Conservation (phyloP, 371 early-diverging fungal genomes). For the Rhizopus arrhizus region DNA sequence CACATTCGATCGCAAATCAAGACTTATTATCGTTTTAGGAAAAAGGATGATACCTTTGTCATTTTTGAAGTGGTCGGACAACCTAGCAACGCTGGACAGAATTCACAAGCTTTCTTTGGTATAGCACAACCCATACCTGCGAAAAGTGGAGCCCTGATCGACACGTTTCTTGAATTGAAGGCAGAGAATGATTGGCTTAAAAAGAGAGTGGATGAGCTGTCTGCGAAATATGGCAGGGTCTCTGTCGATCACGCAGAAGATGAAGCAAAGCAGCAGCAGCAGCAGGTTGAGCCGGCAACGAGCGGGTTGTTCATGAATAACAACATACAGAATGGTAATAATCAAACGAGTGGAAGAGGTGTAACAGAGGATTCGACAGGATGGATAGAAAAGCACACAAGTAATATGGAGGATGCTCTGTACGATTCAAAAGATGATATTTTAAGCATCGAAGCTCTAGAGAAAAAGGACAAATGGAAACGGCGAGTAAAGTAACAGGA, state of each 20-base stretch:
- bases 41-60: conserved; percentile 51
- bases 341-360: neutral
- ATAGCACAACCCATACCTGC: conserved; percentile 58
- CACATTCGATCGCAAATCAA: conserved; percentile 47
- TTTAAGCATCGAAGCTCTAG: conserved; percentile 8
- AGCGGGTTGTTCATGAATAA: neutral
- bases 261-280: neutral
- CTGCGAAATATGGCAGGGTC: conserved; percentile 19
- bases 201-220: conserved; percentile 38
- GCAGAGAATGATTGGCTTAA: conserved; percentile 57
- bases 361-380: neutral
- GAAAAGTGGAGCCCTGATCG: conserved; percentile 50
- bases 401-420: neutral
- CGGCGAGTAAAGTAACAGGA: conserved; percentile 12
- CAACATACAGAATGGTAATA: neutral
- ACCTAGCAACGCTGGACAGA: conserved; percentile 36
- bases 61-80: conserved; percentile 57
- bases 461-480: conserved; percentile 28
- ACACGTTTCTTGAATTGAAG: conserved; percentile 58
- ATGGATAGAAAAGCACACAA: neutral
- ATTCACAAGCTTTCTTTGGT: conserved; percentile 52
- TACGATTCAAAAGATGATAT: neutral
- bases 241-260: conserved; percentile 1
- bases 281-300: neutral
- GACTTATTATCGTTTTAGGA: conserved; percentile 52